phyloP scores from a whole-genome alignment of 2,329 filamentous ascomycete genomes.

The Xylaria sp. region DNA sequence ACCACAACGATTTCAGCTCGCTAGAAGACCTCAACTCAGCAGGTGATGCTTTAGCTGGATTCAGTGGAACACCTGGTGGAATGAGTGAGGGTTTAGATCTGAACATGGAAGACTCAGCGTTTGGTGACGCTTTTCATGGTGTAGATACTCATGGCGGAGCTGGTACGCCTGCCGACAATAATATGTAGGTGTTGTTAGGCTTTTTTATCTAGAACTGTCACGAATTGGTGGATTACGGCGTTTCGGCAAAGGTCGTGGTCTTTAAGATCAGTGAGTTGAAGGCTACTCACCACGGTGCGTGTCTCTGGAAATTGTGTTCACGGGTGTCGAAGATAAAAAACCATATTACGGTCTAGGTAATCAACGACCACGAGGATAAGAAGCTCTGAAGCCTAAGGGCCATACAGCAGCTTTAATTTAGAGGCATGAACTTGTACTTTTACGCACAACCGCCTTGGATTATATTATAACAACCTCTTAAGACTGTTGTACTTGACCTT shows the following conservation, averaged over 20 bases:
- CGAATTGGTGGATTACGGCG: constrained; percentile 24
- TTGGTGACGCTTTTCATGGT: constrained; percentile 83
- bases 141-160: constrained; percentile 54
- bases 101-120: constrained; percentile 78
- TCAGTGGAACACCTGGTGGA: constrained; percentile 64
- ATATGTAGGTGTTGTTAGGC: constrained; percentile 39
- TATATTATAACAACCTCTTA: neutral
- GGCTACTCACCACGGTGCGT: neutral
- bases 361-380: neutral
- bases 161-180: constrained; percentile 45
- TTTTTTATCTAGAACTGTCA: constrained; percentile 2
- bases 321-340: neutral
- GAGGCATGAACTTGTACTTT: neutral
- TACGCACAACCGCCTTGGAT: constrained; percentile 2
- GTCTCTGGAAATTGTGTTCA: constrained; percentile 1
- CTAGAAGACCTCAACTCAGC: constrained; percentile 75
- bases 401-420: neutral
- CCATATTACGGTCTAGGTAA: neutral
- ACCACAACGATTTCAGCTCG: constrained; percentile 71
- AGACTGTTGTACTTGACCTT: neutral
- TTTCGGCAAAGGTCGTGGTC: constrained; percentile 20
- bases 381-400: neutral
- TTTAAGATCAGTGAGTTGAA: constrained; percentile 5
- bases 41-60: constrained; percentile 75
- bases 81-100: constrained; percentile 67